A percentile compares a stretch with the other conserved stretches of the same genome.
Conservation (phyloP, 2,329 filamentous ascomycete species). For the Fusarium scirpi region DNA sequence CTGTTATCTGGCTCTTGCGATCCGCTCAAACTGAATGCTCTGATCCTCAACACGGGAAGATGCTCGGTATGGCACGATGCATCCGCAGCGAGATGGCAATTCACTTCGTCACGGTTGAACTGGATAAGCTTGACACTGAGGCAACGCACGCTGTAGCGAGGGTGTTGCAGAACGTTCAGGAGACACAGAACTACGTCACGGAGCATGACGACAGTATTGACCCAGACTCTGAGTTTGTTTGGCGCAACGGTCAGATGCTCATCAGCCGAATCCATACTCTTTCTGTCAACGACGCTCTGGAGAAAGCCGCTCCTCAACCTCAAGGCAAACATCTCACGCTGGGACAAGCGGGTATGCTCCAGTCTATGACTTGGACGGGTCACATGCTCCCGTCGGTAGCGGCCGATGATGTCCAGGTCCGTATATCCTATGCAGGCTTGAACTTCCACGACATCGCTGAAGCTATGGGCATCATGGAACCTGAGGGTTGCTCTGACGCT, state of each 20-base stretch:
- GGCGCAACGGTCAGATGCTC: not conserved
- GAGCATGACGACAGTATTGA: not conserved
- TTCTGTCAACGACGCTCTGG: not conserved
- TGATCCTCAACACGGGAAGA: not conserved
- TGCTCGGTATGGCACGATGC: not conserved
- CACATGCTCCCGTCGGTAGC: not conserved
- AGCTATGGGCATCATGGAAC: not conserved
- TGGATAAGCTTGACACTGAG: not conserved
- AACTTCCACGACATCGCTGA: not conserved
- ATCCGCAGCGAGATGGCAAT: not conserved
- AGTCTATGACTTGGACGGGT: not conserved
- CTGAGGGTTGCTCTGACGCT: not conserved
- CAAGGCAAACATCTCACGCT: not conserved
- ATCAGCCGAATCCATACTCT: not conserved
- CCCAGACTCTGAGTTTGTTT: not conserved
- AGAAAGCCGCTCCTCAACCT: not conserved
- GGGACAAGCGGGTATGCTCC: not conserved
- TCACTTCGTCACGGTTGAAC: not conserved
- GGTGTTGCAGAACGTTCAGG: not conserved
- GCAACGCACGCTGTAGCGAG: not conserved
- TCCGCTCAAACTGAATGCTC: not conserved
- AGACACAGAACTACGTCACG: not conserved
- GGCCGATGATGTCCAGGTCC: not conserved
- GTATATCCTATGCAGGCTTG: not conserved
- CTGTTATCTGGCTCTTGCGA: not conserved